A percentile compares a stretch with the other conserved stretches of the same genome.
Evolutionary conservation across 768 basidiomycete species (phyloP).

Genomic region (Termitomyces sp.): DNA sequence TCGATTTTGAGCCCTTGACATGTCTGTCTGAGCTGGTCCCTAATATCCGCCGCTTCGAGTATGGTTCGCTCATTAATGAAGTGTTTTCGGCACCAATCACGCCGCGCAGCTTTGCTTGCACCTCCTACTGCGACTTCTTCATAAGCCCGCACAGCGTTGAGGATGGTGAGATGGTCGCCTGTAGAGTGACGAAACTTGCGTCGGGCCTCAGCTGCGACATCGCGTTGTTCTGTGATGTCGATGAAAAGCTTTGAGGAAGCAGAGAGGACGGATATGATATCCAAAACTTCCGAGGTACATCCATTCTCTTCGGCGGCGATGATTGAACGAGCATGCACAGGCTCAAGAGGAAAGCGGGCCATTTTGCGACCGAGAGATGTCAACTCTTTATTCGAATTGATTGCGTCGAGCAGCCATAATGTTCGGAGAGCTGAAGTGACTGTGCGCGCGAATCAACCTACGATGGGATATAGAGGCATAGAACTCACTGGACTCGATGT

Average conservation of each 20-base stretch:
- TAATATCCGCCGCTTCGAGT: slow-evolving; percentile 70
- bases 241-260: slow-evolving; percentile 78
- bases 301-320: slow-evolving; percentile 69
- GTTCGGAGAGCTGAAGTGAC: slow-evolving; percentile 62
- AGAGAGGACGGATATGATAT: slow-evolving; percentile 81
- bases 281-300: slow-evolving; percentile 76
- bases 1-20: slow-evolving; percentile 61
- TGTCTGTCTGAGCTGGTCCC: slow-evolving; percentile 68
- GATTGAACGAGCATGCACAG: slow-evolving; percentile 70
- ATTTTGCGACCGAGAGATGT: slow-evolving; percentile 77
- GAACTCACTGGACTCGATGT: slow-evolving; percentile 66
- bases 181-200: slow-evolving; percentile 75
- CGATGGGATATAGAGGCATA: neutral
- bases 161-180: slow-evolving; percentile 88
- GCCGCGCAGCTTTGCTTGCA: slow-evolving; percentile 41
- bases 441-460: slow-evolving; percentile 17
- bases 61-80: slow-evolving; percentile 82
- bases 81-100: slow-evolving; percentile 82
- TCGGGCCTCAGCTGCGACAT: slow-evolving; percentile 63
- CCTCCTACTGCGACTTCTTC: slow-evolving; percentile 49
- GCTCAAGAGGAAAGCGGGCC: slow-evolving; percentile 92
- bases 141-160: slow-evolving; percentile 83
- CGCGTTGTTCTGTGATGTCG: slow-evolving; percentile 71
- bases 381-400: slow-evolving; percentile 59
- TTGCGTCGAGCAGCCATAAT: slow-evolving; percentile 76